These are phyloP conservation scores for Talaromyces sp. DNA, from an alignment of 2,329 filamentous ascomycete species.

Conservation along the genomic window DNA sequence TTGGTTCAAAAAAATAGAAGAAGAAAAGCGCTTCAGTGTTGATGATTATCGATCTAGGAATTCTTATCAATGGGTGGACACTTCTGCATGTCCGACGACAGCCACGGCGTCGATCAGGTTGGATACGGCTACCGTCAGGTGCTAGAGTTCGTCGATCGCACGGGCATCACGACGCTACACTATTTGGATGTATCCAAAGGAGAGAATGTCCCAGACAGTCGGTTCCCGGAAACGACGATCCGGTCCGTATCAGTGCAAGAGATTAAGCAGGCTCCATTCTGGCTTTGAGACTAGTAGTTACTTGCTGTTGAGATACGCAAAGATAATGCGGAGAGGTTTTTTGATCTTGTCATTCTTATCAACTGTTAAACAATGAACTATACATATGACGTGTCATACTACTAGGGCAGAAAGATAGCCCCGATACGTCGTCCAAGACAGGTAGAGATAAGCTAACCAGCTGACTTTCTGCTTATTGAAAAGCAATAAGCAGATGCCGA, in stretches of 20 bases:
- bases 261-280: constrained; percentile 19
- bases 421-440: background rate
- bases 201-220: constrained; percentile 21
- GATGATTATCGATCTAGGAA: constrained; percentile 43
- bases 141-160: constrained; percentile 62
- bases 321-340: background rate
- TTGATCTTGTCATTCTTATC: background rate
- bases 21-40: background rate
- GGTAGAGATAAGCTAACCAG: background rate
- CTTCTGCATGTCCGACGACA: constrained; percentile 93
- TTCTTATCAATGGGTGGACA: constrained; percentile 69
- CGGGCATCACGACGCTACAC: constrained; percentile 35
- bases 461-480: background rate
- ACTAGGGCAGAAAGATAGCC: background rate
- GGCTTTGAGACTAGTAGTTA: background rate
- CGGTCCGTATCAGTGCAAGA: constrained; percentile 28
- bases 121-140: constrained; percentile 75
- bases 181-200: constrained; percentile 23
- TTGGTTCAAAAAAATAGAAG: background rate
- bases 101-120: constrained; percentile 81
- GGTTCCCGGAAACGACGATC: constrained; percentile 34
- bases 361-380: background rate
- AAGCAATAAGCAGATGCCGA: background rate
- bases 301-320: background rate
- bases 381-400: background rate